A percentile compares a stretch with the other conserved stretches of the same genome.
These are phyloP conservation scores for Xerophyta viscosa DNA, from an alignment of 106 monocot genomes.

Conservation along the genomic window DNA sequence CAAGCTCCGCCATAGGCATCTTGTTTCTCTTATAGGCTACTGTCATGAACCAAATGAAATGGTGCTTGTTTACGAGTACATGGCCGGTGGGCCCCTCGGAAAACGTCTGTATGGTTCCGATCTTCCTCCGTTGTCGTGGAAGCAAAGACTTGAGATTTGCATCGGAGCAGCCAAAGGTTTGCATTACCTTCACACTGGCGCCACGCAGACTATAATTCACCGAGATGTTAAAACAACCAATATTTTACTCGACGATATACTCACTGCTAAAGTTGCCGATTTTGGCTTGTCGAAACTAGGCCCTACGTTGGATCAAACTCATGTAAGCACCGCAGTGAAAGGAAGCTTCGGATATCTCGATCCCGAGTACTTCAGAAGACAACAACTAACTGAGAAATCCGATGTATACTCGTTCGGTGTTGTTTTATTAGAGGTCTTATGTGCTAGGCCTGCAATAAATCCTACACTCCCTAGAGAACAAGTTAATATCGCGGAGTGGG, in stretches of 20 bases:
- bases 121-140: conserved; percentile 54
- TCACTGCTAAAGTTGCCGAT: conserved; percentile 61
- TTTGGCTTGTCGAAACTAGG: conserved; percentile 59
- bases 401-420: conserved; percentile 60
- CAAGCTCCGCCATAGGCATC: conserved; percentile 71
- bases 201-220: conserved; percentile 50
- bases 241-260: conserved; percentile 57
- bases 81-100: conserved; percentile 65
- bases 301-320: conserved; percentile 44
- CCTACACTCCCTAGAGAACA: conserved; percentile 46
- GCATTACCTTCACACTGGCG: conserved; percentile 69
- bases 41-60: conserved; percentile 71
- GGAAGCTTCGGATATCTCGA: conserved; percentile 64
- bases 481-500: conserved; percentile 62
- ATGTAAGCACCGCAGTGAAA: conserved; percentile 60
- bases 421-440: conserved; percentile 53
- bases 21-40: conserved; percentile 72
- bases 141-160: conserved; percentile 54
- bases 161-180: conserved; percentile 63
- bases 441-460: conserved; percentile 55
- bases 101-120: conserved; percentile 57
- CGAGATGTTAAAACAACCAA: conserved; percentile 68
- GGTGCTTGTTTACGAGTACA: conserved; percentile 74
- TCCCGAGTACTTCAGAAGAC: conserved; percentile 61
- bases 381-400: conserved; percentile 37